Evolutionary conservation across 768 basidiomycete species (phyloP).

Genomic region (Leccinum arenicola): DNA sequence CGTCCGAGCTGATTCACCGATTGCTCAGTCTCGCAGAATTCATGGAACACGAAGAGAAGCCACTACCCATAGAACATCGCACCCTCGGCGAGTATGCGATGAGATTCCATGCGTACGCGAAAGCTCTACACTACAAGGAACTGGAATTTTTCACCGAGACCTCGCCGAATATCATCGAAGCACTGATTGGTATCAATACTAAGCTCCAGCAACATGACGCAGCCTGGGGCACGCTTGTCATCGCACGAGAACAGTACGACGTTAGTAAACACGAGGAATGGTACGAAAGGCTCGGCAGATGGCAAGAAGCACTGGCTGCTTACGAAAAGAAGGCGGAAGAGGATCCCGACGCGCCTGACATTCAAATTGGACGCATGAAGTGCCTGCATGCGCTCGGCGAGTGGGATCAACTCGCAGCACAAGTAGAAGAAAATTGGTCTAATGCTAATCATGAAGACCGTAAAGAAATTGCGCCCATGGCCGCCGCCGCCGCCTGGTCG

Average conservation of each 20-base stretch:
- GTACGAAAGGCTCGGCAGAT: constrained; percentile 94
- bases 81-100: constrained; percentile 93
- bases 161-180: constrained; percentile 87
- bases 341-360: constrained; percentile 74
- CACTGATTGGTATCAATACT: constrained; percentile 94
- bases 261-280: constrained; percentile 94
- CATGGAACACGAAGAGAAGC: constrained; percentile 98
- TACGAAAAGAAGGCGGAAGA: constrained; percentile 76
- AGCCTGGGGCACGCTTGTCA: constrained; percentile 93
- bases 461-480: constrained; percentile 92
- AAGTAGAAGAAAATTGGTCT: constrained; percentile 87
- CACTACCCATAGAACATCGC: constrained; percentile 88
- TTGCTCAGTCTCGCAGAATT: constrained; percentile 95
- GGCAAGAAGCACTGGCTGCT: constrained; percentile 88
- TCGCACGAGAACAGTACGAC: constrained; percentile 87
- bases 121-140: constrained; percentile 98
- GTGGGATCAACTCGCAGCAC: constrained; percentile 87
- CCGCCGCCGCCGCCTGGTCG: constrained; percentile 96
- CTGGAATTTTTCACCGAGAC: constrained; percentile 94
- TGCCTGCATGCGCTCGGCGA: constrained; percentile 96
- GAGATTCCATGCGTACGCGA: constrained; percentile 92
- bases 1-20: constrained; percentile 86
- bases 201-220: constrained; percentile 96
- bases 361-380: constrained; percentile 89
- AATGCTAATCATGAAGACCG: constrained; percentile 81